A percentile compares a stretch with the other conserved stretches of the same genome.
Conservation (phyloP, 1,139 yeast species). For the Kurtzmaniella quercitrusa region DNA sequence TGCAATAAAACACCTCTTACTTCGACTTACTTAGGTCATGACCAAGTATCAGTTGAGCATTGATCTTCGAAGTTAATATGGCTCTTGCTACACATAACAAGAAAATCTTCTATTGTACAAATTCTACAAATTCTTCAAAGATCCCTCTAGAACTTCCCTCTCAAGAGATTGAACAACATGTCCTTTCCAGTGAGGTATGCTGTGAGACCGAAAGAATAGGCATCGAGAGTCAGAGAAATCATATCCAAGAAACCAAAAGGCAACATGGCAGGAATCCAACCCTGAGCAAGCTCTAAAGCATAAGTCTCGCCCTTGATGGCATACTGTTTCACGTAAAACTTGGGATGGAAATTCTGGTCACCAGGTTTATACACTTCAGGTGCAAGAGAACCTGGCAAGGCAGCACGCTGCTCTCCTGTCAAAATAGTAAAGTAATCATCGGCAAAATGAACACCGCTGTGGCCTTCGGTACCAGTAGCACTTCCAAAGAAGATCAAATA, state of each 20-base stretch:
- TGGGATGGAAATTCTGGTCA: conserved; percentile 70
- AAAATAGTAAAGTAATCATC: conserved; percentile 94
- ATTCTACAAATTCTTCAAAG: not conserved
- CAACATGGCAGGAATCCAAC: conserved; percentile 97
- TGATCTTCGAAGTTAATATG: no score
- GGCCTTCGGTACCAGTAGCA: conserved; percentile 93
- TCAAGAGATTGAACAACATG: conserved; percentile 64
- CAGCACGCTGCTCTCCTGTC: conserved; percentile 73
- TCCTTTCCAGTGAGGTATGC: conserved; percentile 69
- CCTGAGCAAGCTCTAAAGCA: conserved; percentile 95
- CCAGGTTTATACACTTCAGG: conserved; percentile 77
- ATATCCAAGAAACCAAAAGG: conserved; percentile 91
- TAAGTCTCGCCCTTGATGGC: conserved; percentile 75
- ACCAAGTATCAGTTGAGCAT: no score
- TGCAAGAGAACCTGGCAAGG: conserved; percentile 52
- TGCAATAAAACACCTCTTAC: no score
- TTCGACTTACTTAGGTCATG: no score
- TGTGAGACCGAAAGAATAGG: conserved; percentile 64
- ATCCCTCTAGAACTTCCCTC: conserved; percentile 53
- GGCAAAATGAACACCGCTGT: conserved; percentile 91
- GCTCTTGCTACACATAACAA: no score
- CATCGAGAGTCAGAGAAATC: conserved; percentile 74
- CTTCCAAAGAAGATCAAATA: conserved; percentile 87
- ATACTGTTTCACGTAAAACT: conserved; percentile 80
- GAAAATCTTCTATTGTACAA: no score